phyloP scores from a whole-genome alignment of 371 early-diverging fungal genomes.

The Mortierella sp. region DNA sequence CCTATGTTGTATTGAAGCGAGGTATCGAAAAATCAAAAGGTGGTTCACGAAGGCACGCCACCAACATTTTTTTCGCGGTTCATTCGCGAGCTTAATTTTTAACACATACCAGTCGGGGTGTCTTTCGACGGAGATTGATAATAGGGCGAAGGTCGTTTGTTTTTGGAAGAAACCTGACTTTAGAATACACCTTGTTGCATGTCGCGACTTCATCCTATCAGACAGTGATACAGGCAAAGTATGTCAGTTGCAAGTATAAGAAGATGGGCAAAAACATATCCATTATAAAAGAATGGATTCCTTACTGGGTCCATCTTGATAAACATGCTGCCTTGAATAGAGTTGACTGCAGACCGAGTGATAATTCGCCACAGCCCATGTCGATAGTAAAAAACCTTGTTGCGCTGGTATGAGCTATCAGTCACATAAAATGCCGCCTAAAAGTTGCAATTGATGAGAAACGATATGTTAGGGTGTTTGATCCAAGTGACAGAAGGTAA shows the following conservation, averaged over 20 bases:
- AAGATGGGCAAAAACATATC: not conserved
- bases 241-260: not conserved
- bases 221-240: not conserved
- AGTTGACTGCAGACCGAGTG: slow-evolving; percentile 58
- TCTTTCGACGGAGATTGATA: slow-evolving; percentile 67
- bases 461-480: not conserved
- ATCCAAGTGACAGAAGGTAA: too few relatives aligned
- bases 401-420: slow-evolving; percentile 68
- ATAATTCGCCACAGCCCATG: slow-evolving; percentile 80
- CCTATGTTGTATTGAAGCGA: slow-evolving; percentile 21
- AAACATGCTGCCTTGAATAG: slow-evolving; percentile 62
- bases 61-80: not conserved
- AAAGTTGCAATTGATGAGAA: not conserved
- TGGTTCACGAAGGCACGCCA: not conserved
- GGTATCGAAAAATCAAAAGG: too few relatives aligned
- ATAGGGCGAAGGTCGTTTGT: slow-evolving; percentile 75
- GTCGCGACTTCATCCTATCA: slow-evolving; percentile 20
- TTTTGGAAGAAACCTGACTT: slow-evolving; percentile 81
- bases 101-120: slow-evolving; percentile 24
- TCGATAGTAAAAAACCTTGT: slow-evolving; percentile 81
- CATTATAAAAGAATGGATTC: too few relatives aligned
- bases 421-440: slow-evolving; percentile 85
- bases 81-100: too few relatives aligned
- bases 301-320: slow-evolving; percentile 50
- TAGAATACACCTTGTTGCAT: slow-evolving; percentile 64